These are phyloP conservation scores for Globisporangium middletonii DNA, from an alignment of 352 stramenopile genomes.

Conservation along the genomic window DNA sequence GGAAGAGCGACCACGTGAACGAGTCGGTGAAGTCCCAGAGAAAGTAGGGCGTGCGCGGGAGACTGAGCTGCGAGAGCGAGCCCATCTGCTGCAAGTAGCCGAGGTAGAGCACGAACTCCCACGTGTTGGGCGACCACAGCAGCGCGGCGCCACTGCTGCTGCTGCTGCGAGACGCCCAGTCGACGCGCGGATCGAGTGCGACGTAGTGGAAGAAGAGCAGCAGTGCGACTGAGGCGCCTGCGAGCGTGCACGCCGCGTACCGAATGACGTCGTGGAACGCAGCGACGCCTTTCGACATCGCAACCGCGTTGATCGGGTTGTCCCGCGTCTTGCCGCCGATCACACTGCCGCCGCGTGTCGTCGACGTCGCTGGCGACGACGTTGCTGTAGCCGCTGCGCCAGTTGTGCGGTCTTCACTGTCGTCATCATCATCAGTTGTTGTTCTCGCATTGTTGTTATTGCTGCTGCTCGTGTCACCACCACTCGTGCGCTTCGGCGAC, in stretches of 20 bases:
- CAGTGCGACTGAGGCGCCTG: slow-evolving; percentile 56
- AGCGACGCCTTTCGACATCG: slow-evolving; percentile 29
- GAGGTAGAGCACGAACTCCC: slow-evolving; percentile 66
- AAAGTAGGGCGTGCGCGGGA: slow-evolving; percentile 57
- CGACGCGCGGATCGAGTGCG: slow-evolving; percentile 34
- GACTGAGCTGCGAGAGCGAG: slow-evolving; percentile 47
- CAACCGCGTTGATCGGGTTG: slow-evolving; percentile 36
- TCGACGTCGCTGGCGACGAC: neutral
- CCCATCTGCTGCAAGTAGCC: slow-evolving; percentile 67
- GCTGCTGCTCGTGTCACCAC: neutral
- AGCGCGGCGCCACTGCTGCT: slow-evolving; percentile 10
- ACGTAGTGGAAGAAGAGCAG: slow-evolving; percentile 62
- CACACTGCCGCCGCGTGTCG: slow-evolving; percentile 18
- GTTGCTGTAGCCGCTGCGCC: neutral
- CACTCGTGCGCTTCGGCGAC: neutral
- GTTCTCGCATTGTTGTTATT: neutral
- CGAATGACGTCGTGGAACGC: slow-evolving; percentile 49
- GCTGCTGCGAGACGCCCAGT: slow-evolving; percentile 16
- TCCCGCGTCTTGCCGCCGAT: slow-evolving; percentile 44
- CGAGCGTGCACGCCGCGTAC: slow-evolving; percentile 42
- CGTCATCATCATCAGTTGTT: neutral
- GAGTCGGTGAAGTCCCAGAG: slow-evolving; percentile 66
- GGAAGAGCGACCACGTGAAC: slow-evolving; percentile 66
- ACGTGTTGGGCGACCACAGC: slow-evolving; percentile 64
- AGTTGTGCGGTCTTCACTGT: neutral